Evolutionary conservation across 805 yeast genomes (phyloP).

Genomic region (Pichia exigua): DNA sequence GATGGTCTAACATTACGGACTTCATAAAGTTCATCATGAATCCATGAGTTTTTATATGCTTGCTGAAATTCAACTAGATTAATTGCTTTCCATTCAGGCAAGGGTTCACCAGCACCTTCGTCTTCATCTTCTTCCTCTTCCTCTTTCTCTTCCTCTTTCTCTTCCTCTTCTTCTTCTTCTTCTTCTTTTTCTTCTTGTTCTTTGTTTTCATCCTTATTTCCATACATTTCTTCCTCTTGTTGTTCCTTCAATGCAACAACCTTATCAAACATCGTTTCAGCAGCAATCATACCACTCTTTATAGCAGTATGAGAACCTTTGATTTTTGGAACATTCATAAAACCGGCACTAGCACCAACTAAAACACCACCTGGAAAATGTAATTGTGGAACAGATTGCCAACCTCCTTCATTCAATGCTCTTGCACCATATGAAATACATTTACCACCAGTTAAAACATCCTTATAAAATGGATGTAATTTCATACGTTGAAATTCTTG

Average conservation of each 20-base stretch:
- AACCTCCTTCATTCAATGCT: slow-evolving; percentile 95
- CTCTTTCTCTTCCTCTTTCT: slow-evolving; percentile 34
- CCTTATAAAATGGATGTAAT: slow-evolving; percentile 75
- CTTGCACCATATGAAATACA: slow-evolving; percentile 94
- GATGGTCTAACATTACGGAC: slow-evolving; percentile 92
- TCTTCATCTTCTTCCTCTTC: slow-evolving; percentile 34
- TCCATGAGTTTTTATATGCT: slow-evolving; percentile 73
- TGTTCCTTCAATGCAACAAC: slow-evolving; percentile 40
- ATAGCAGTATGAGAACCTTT: slow-evolving; percentile 98
- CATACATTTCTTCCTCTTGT: slow-evolving; percentile 32
- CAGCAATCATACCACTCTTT: slow-evolving; percentile 93
- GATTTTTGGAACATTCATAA: slow-evolving; percentile 93
- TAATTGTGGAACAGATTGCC: slow-evolving; percentile 84
- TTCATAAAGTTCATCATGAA: slow-evolving; percentile 69
- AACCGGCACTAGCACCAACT: slow-evolving; percentile 95
- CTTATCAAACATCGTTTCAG: slow-evolving; percentile 59
- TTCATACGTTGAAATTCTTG: slow-evolving; percentile 94
- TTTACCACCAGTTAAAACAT: slow-evolving; percentile 77
- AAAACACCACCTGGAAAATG: slow-evolving; percentile 94
- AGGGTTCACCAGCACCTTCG: slow-evolving; percentile 28
- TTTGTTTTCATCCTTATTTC: slow-evolving; percentile 25
- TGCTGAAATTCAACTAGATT: slow-evolving; percentile 54
- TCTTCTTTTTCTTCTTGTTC: slow-evolving; percentile 23
- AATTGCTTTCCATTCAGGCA: slow-evolving; percentile 35
- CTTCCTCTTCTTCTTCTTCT: slow-evolving; percentile 32